phyloP scores from a whole-genome alignment of 495 filamentous ascomycete genomes.

The Chaetomium cochliodes region DNA sequence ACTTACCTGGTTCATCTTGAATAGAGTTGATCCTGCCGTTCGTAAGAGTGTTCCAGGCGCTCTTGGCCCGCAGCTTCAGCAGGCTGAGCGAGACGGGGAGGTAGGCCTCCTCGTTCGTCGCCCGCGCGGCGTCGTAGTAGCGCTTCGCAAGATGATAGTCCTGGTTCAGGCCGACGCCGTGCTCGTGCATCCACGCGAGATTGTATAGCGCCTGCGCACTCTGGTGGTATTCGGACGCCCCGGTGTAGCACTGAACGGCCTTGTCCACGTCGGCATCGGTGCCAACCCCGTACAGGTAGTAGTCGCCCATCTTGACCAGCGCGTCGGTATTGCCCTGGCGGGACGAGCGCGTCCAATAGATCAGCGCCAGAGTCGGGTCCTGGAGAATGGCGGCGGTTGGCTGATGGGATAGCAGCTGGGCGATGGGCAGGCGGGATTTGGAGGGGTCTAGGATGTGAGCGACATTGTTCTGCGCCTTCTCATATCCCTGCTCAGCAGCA shows the following conservation, averaged over 20 bases:
- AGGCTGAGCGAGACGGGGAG: constrained; percentile 88
- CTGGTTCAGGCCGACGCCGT: constrained; percentile 87
- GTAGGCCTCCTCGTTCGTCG: constrained; percentile 90
- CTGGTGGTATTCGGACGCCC: constrained; percentile 83
- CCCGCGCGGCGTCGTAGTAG: constrained; percentile 88
- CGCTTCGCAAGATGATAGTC: constrained; percentile 97
- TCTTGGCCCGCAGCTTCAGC: constrained; percentile 77
- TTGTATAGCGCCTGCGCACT: constrained; percentile 97
- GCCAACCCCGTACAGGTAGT: constrained; percentile 81
- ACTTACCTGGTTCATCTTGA: constrained; percentile 78
- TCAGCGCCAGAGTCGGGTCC: constrained; percentile 76
- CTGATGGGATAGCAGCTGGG: constrained; percentile 38
- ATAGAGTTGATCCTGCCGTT: constrained; percentile 87
- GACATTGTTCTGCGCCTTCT: constrained; percentile 89
- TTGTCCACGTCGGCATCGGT: constrained; percentile 74
- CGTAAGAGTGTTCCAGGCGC: constrained; percentile 91
- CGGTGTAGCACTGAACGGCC: constrained; percentile 87
- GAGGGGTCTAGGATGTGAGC: constrained; percentile 86
- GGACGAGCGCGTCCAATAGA: constrained; percentile 95
- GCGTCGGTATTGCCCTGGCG: constrained; percentile 93
- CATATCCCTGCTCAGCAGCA: constrained; percentile 95
- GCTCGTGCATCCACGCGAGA: constrained; percentile 99
- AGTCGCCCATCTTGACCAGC: constrained; percentile 97
- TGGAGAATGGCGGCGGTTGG: constrained; percentile 55
- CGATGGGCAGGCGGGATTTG: constrained; percentile 51